Base-by-base conservation (phyloP, 768 basidiomycete genomes). In the Mycena albidolilacea region DNA sequence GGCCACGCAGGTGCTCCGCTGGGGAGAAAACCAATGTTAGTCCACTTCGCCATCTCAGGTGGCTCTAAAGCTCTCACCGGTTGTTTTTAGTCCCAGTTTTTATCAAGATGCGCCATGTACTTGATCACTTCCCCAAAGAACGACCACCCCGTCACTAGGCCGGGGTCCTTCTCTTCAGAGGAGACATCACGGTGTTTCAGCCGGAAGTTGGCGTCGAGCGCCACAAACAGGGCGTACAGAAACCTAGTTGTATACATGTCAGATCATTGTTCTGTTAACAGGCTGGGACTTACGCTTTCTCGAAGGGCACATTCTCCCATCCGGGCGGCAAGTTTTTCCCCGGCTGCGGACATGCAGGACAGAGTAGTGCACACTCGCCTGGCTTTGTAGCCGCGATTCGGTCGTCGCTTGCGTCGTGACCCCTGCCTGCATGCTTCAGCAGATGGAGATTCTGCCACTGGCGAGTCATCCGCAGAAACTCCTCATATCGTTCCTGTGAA, bases 311-410 rank as follows among this genome's bases (percentile, higher is more conserved):
- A 35, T 55, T 48, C 55, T 74, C 63, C 81, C 79, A 80, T 9
- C 69, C 72, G 3, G 30, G 30, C 7, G 77, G 79, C 8, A 80
- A 57, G 61, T 81, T 81, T 17, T 72, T 77, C 0, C 61, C 73
- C 0, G 77, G 80, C 14, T 81, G 78, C 3, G 77, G 80, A 64
- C 78, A 82, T 19, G 77, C 78, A 11, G 79, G 77, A 65, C 80
- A 7, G 5, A 12, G 30, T 3, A 30, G 30, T 3, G 30, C 30
- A 30, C 30, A 30, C 30, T 30, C 30, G 30, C 30, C 30, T 30
- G 30, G 30, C 30, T 30, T 30, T 3, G 30, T 30, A 3, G 30
- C 30, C 30, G 30, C 30, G 30, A 64, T 64, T 1, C 64, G 48
- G 15, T 54, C 48, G 19, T 37, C 37, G 30, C 4, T 39, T 0